phyloP scores from a whole-genome alignment of 2,329 filamentous ascomycete genomes.

The Fusarium decemcellulare region DNA sequence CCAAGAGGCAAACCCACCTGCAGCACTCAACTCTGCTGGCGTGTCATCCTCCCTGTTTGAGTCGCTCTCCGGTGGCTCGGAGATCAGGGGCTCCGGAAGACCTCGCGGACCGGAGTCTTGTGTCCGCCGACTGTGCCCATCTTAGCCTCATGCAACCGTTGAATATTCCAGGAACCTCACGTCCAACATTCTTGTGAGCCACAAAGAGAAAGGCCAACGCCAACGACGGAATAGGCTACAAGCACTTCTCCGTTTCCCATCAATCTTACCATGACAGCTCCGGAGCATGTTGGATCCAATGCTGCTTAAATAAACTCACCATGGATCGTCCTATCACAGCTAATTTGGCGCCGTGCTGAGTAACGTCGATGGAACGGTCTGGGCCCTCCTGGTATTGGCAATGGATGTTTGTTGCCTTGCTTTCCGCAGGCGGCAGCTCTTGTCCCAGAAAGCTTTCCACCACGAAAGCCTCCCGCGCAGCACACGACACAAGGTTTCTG shows the following conservation, averaged over 20 bases:
- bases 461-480: no score
- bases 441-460: no score
- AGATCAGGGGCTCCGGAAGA: background rate
- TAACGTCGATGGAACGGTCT: constrained; percentile 19
- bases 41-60: background rate
- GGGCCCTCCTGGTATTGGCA: constrained; percentile 5
- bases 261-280: constrained; percentile 21
- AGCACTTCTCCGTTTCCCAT: constrained; percentile 28
- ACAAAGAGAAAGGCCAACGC: background rate
- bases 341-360: constrained; percentile 10
- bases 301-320: constrained; percentile 1
- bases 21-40: background rate
- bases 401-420: constrained; percentile 7
- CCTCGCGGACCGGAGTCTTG: constrained; percentile 18
- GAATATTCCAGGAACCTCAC: no score
- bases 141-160: no score
- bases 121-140: constrained; percentile 7
- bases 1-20: no score
- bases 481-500: background rate
- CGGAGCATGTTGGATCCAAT: constrained; percentile 8
- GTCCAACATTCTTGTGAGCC: no score
- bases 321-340: background rate
- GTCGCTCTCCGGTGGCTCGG: background rate
- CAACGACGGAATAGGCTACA: background rate
- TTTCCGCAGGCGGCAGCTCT: background rate